Evolutionary conservation across 2,329 filamentous ascomycete species (phyloP), one percentile per base, ranked within the genome.

Genomic region (Neobulgaria alba): DNA sequence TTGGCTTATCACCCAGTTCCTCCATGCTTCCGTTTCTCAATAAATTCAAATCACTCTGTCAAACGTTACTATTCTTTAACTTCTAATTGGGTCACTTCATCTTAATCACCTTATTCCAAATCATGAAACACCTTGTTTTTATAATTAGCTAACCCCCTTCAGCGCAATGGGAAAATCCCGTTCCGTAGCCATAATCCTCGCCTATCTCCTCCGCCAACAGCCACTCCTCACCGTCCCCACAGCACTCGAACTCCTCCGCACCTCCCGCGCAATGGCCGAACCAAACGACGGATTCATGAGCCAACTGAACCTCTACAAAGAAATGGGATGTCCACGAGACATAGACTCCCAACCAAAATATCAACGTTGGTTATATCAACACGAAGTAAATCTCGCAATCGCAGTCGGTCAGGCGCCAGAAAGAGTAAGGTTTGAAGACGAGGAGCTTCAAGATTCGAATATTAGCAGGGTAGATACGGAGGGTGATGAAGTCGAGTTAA

Each of bases 101-200:
- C 7, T 12, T 26, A 7, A 7, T 12, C 23, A 26, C 12, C 12
- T 26, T 26, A 26, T 7, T 26, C 7, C 23, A 7, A 26, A 12
- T 26, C 12, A 26, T 26, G 12, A 7, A 7, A 26, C 23, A n/a
- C n/a, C n/a, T n/a, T 26, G 12, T 7, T 26, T 26, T 7, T 26
- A 26, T 5, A 18, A 17, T 12, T 31, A 16, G 19, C 42, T 53
- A 41, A 53, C 33, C 39, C 4, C 33, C 48, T 43, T 45, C 65
- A 95, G 92, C 71, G 90, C 88, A 16, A 95, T 95, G 79, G 92
- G 92, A 39, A 94, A 93, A 65, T 95, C 89, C 23, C 85, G 92
- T 44, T 96, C 90, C 35, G 85, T 90, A 51, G 82, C 87, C 21
- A 77, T 85, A 50, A 74, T 86, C 40, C 74, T 93, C 43, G 90